phyloP scores from a whole-genome alignment of 2,329 filamentous ascomycete species.

The Xylariaceae sp. region DNA sequence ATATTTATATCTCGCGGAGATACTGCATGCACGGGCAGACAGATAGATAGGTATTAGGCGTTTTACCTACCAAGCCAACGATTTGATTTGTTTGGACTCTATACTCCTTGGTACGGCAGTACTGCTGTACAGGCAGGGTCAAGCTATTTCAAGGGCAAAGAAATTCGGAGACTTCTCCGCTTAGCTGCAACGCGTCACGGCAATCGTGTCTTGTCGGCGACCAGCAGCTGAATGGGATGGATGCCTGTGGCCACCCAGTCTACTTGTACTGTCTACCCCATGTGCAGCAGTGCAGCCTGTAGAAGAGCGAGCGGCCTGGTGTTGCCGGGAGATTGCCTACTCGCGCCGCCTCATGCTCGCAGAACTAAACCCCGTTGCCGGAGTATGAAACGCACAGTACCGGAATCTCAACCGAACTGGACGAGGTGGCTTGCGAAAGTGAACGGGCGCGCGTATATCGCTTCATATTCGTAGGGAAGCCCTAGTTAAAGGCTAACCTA shows the following conservation, averaged over 20 bases:
- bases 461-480: too few species aligned
- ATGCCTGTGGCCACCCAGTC: not conserved
- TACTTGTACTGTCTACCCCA: too few species aligned
- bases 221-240: slow-evolving; percentile 8
- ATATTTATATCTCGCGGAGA: too few species aligned
- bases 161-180: slow-evolving; percentile 9
- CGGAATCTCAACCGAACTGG: slow-evolving; percentile 22
- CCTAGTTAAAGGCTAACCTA: too few species aligned
- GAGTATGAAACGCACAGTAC: slow-evolving; percentile 31
- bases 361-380: slow-evolving; percentile 16
- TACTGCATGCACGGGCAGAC: too few species aligned
- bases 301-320: slow-evolving; percentile 25
- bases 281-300: not conserved
- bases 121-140: too few species aligned
- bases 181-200: slow-evolving; percentile 1
- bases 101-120: too few species aligned
- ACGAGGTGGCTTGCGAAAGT: slow-evolving; percentile 14
- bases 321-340: slow-evolving; percentile 16
- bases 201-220: slow-evolving; percentile 7
- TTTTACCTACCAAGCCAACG: too few species aligned
- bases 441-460: slow-evolving; percentile 23
- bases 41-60: too few species aligned
- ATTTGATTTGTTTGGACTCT: too few species aligned
- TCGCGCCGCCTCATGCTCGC: slow-evolving; percentile 14
- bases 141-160: too few species aligned